Evolutionary conservation across 495 filamentous ascomycete species (phyloP).

Genomic region (Filosporella fistucella): DNA sequence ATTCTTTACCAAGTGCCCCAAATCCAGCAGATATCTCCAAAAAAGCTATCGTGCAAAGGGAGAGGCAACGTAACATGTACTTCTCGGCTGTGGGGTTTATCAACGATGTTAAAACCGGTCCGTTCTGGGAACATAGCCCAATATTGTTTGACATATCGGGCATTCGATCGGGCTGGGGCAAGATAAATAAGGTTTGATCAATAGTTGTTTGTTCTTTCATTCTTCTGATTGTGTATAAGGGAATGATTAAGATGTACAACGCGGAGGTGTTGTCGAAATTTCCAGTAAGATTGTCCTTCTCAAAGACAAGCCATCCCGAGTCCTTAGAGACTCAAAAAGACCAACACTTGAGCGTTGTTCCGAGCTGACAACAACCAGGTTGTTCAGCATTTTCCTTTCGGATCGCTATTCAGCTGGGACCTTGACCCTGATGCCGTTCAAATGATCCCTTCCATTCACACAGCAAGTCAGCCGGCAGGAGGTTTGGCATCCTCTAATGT

Average conservation of each 20-base stretch:
- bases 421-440: slow-evolving; percentile 58
- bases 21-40: slow-evolving; percentile 66
- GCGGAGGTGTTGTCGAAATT: slow-evolving; percentile 91
- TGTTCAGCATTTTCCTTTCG: slow-evolving; percentile 95
- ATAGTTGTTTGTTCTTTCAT: neutral
- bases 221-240: slow-evolving; percentile 32
- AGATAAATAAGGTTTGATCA: slow-evolving; percentile 82
- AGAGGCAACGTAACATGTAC: slow-evolving; percentile 79
- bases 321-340: neutral
- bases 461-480: slow-evolving; percentile 49
- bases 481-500: slow-evolving; percentile 2
- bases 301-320: neutral
- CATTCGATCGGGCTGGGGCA: slow-evolving; percentile 87
- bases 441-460: slow-evolving; percentile 44
- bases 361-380: slow-evolving; percentile 38
- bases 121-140: slow-evolving; percentile 98
- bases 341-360: no score
- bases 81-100: slow-evolving; percentile 99
- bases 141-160: slow-evolving; percentile 94
- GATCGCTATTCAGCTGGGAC: slow-evolving; percentile 81
- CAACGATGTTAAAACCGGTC: slow-evolving; percentile 93
- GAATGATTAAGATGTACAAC: slow-evolving; percentile 97
- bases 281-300: slow-evolving; percentile 37
- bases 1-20: slow-evolving; percentile 67
- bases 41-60: slow-evolving; percentile 55